Evolutionary conservation across 441 rosid species (phyloP).

Genomic region (Corymbia calophylla): DNA sequence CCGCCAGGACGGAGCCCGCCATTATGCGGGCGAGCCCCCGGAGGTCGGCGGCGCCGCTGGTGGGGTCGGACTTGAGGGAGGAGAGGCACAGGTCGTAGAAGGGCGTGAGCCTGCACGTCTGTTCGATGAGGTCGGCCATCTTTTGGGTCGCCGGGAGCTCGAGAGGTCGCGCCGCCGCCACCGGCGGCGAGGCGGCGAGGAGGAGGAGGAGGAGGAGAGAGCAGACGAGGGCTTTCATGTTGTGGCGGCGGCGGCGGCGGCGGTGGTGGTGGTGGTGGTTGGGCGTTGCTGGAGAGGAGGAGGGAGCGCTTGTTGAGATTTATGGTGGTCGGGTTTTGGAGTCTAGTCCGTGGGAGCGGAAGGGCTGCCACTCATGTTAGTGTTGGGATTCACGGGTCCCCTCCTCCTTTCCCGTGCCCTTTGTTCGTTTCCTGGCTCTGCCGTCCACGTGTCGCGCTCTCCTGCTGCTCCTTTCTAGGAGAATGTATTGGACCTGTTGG

Average conservation of each 20-base stretch:
- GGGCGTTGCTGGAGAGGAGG: not conserved
- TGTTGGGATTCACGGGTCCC: not conserved
- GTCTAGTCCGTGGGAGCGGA: not conserved
- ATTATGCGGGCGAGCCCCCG: not conserved
- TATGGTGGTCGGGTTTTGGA: not conserved
- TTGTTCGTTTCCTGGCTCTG: not conserved
- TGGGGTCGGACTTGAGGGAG: not conserved
- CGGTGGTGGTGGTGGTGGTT: not conserved
- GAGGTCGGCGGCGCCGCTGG: not conserved
- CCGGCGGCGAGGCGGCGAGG: not conserved
- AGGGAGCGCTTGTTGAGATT: not conserved
- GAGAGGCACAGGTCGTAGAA: not conserved
- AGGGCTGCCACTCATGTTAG: not conserved
- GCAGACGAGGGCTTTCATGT: not conserved
- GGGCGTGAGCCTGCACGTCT: not conserved
- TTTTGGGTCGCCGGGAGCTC: not conserved
- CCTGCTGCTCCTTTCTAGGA: not conserved
- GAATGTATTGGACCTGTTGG: not conserved
- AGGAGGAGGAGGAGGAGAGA: not conserved
- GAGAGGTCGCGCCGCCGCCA: not conserved
- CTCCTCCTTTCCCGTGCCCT: not conserved
- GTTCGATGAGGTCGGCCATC: not conserved
- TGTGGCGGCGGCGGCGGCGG: not conserved
- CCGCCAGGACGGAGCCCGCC: not conserved
- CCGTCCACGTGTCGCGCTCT: not conserved